A percentile compares a stretch with the other conserved stretches of the same genome.
phyloP scores from a whole-genome alignment of 305 asterid genomes.

The Fraxinus platypoda region DNA sequence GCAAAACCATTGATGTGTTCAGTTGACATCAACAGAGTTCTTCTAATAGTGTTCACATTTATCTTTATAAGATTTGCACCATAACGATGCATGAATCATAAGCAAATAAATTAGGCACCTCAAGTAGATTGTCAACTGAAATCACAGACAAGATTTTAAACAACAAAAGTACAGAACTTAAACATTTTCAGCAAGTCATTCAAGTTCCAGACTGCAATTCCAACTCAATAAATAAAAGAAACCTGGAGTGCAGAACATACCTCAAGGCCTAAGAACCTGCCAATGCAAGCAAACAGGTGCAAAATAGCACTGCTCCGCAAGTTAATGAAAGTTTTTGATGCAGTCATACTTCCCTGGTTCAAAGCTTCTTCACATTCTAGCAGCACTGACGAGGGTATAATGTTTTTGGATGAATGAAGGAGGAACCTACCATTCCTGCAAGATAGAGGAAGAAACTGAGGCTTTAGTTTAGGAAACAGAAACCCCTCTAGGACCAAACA shows the following conservation, averaged over 20 bases:
- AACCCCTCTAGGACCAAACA: neutral
- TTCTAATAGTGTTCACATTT: neutral
- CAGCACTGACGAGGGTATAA: slow-evolving; percentile 61
- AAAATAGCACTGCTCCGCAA: slow-evolving; percentile 82
- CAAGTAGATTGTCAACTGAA: slow-evolving; percentile 7
- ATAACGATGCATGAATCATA: neutral
- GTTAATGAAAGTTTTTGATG: slow-evolving; percentile 72
- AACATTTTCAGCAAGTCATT: slow-evolving; percentile 13
- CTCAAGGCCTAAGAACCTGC: slow-evolving; percentile 96
- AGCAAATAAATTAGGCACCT: slow-evolving; percentile 14
- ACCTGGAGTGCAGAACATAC: slow-evolving; percentile 34
- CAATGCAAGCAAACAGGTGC: slow-evolving; percentile 88
- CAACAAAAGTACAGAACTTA: neutral
- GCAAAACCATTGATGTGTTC: slow-evolving; percentile 18
- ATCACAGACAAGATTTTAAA: neutral
- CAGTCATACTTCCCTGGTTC: slow-evolving; percentile 81
- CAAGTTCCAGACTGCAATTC: slow-evolving; percentile 17
- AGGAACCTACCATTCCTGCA: slow-evolving; percentile 91
- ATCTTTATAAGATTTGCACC: neutral
- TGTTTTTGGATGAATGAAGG: slow-evolving; percentile 78
- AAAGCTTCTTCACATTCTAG: slow-evolving; percentile 89
- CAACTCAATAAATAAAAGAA: slow-evolving; percentile 1
- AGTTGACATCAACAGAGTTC: neutral
- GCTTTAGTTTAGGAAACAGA: slow-evolving; percentile 11
- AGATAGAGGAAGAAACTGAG: slow-evolving; percentile 26